Base-by-base conservation (phyloP, 2,329 filamentous ascomycete genomes). In the Colletotrichum zoysiae region DNA sequence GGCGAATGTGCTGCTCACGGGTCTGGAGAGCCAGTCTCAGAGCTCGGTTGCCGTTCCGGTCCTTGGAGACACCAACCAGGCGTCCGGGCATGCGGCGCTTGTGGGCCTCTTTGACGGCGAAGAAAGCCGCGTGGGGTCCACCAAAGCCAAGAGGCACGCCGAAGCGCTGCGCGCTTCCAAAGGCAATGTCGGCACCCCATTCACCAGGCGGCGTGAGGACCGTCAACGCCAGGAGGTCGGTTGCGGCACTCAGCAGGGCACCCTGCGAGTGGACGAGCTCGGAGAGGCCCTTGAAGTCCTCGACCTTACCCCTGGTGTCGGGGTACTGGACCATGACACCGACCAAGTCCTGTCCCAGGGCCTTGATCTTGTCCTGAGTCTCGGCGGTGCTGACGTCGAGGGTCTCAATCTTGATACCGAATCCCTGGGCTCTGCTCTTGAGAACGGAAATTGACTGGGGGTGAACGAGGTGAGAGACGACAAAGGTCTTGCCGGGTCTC, bases 71-170 rank as follows among this genome's bases (percentile, higher is more conserved):
- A 76, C 95, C 95, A 73, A 98, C 92, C 40, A 98, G 84, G 76
- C 95, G 92, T 55, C 95, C 95, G 5, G 95, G 95, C 74, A 98
- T 95, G 84, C 97, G 97, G 72, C 95, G 89, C 89, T 98, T 98
- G 84, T 95, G 91, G 82, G 95, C 94, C 61, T 98, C 95, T 66
- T 90, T 90, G 66, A 95, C 95, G 26, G 95, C 93, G 80, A 98
- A 98, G 88, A 98, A 98, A 23, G 95, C 95, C 35, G 95, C 95
- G 78, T 98, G 95, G n/a, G 95, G 95, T 26, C 95, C 95, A 78
- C 95, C 95, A 77, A 92, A 97, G 61, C 95, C 95, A 79, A 98
- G 90, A 2, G 95, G 95, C 16, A 98, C 93, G 81, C 95, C 95
- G 73, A 98, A 93, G 70, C 95, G 88, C 84, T 98, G 95, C 20